Conservation (phyloP, 371 early-diverging fungal species). For the Rhizopus arrhizus region DNA sequence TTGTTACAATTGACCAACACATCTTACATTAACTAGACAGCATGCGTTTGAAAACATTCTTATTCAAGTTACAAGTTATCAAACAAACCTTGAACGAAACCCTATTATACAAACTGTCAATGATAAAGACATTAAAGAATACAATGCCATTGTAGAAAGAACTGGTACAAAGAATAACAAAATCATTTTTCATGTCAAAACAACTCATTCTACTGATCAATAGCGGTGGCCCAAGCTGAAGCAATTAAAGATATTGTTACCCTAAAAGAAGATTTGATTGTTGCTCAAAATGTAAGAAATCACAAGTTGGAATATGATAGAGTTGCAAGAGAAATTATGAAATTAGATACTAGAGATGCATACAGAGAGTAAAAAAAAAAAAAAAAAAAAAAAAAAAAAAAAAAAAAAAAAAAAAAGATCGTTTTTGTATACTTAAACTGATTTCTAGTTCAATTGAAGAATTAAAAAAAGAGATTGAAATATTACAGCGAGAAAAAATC, state of each 20-base stretch:
- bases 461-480: constrained; percentile 40
- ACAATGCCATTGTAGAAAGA: constrained; percentile 36
- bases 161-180: constrained; percentile 35
- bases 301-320: constrained; percentile 62
- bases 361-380: constrained; percentile 45
- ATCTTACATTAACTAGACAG: constrained; percentile 27
- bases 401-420: too few species aligned
- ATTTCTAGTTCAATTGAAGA: neutral
- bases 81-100: constrained; percentile 41
- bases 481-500: constrained; percentile 39
- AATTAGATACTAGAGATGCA: constrained; percentile 46
- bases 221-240: constrained; percentile 33
- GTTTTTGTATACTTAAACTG: too few species aligned
- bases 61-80: constrained; percentile 38
- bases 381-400: constrained; percentile 6
- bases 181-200: neutral
- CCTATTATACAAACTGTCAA: constrained; percentile 53
- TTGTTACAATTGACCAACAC: neutral
- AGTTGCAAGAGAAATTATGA: constrained; percentile 57
- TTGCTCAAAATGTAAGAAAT: constrained; percentile 49
- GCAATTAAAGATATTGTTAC: constrained; percentile 41
- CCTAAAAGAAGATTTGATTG: constrained; percentile 48
- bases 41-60: constrained; percentile 37
- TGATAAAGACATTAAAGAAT: constrained; percentile 47
- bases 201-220: neutral